Base-by-base conservation (phyloP, 805 yeast genomes). In the Helenozyma rhizophorensis region DNA sequence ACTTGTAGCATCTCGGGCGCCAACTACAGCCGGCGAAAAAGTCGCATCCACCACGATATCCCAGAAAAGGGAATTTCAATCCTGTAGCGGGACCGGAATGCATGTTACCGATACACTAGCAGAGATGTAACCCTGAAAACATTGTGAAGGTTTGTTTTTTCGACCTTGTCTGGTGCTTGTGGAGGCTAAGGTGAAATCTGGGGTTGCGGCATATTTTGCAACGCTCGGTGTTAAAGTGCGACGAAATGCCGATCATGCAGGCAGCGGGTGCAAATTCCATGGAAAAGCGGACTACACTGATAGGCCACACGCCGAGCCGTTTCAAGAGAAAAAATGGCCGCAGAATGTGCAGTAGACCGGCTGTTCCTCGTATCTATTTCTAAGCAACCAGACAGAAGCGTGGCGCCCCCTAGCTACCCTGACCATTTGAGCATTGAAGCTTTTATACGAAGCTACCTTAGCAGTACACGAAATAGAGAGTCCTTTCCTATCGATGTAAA, bases 1-100 rank as follows among this genome's bases (percentile, higher is more conserved):
- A 26, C 16, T 26, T 18, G 10, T 22, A 33, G 19, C 31, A 31
- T 31, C 30, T 33, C 9, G 10, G 10, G 22, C 10, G 31, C 14
- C 23, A 31, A 9, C 22, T 8, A 8, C 22, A 8, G 8, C 22
- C 8, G 22, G 22, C 22, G 8, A 21, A 21, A 21, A 10, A 21
- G 10, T 10, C 9, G 9, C 8, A 21, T 9, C 10, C 8, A 9
- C 9, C 22, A 21, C 22, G 22, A 8, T 21, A 9, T 21, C 22
- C 10, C 22, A 9, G 10, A 8, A 8, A 8, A 21, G 10, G 9
- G 9, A 9, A 10, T 21, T 8, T 8, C 22, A 10, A 10, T 10
- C 10, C 10, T 21, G 22, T 9, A 21, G 10, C 8, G 8, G 22
- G 22, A 8, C 22, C 9, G 9, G 9, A 8, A 8, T 8, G 22